phyloP scores from a whole-genome alignment of 805 yeast species.

The Isabelozyma heimii region DNA sequence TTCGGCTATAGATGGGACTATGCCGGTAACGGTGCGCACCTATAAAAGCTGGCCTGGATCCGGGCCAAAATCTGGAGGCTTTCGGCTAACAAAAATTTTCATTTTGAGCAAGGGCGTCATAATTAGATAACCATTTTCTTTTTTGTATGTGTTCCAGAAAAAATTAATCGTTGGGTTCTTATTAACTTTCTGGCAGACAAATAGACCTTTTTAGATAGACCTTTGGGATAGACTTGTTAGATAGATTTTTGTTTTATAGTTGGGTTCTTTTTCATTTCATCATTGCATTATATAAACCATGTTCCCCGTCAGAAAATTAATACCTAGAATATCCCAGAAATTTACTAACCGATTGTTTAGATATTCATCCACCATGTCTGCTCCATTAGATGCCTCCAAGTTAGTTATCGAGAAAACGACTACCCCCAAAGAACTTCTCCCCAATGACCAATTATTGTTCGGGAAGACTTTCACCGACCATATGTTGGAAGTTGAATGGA shows the following conservation, averaged over 20 bases:
- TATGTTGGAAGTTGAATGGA: conserved; percentile 88
- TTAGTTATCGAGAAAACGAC: conserved; percentile 35
- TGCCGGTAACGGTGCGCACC: background rate
- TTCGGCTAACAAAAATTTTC: background rate
- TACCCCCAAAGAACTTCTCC: conserved; percentile 32
- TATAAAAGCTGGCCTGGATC: background rate
- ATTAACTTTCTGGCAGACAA: background rate
- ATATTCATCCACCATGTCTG: conserved; percentile 5
- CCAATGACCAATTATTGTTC: conserved; percentile 40
- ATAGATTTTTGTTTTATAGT: background rate
- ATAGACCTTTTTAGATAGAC: background rate
- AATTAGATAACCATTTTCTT: background rate
- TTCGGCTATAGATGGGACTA: background rate
- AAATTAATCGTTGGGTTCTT: background rate
- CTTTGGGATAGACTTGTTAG: background rate
- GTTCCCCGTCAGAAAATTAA: background rate
- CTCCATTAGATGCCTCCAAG: conserved; percentile 37
- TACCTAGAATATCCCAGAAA: background rate
- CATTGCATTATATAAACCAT: background rate
- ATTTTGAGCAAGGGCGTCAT: background rate
- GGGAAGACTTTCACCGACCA: conserved; percentile 74
- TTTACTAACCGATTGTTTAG: background rate
- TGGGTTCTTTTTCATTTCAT: background rate
- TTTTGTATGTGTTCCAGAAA: no score
- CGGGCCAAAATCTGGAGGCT: background rate